Base-by-base conservation (phyloP, 495 filamentous ascomycete species). In the Opeltia flavorubescens region DNA sequence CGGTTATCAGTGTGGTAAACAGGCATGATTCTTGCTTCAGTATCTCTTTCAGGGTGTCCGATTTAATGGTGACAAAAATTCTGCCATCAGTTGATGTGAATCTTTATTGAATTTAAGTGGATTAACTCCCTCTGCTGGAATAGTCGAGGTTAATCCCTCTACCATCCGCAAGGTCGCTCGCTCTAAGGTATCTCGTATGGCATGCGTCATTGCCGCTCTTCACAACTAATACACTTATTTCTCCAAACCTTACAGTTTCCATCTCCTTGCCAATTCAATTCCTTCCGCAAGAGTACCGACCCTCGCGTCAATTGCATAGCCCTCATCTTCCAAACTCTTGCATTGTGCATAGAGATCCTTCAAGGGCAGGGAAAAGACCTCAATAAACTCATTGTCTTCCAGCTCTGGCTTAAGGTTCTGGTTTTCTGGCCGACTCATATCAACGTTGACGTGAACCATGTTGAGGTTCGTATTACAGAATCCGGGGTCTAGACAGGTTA, bases 351-450 rank as follows among this genome's bases (percentile, higher is more conserved):
- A 87, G 15, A 94, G 60, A 25, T 71, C 64, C 43, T 61, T 69
- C 30, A 94, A 60, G 15, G 77, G 80, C 0, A 86, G 67, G 11
- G 73, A 76, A 55, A 94, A 94, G 24, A 79, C 80, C 61, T 93
- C 86, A 51, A 94, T 94, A 60, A 91, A 91, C 58, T 94, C 87
- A 56, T 83, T 83, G 34, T 91, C 86, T 48, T 94, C 87, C 1
- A 94, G 69, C 51, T 87, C 67, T 2, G 85, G 81, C 53, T 77
- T 72, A 1, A 77, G 81, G 47, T 80, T 69, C 49, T 77, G 76
- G 53, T 89, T 86, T 45, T 77, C 78, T 0, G 80, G 75, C 8
- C 76, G 60, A 11, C 65, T 74, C 71, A 84, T 78, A 62, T 94
- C 85, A 47, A 94, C 73, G 4, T 69, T 77, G 13, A 94, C 78